phyloP scores from a whole-genome alignment of 805 yeast genomes.

The Maudiozyma serrabonitensis region DNA sequence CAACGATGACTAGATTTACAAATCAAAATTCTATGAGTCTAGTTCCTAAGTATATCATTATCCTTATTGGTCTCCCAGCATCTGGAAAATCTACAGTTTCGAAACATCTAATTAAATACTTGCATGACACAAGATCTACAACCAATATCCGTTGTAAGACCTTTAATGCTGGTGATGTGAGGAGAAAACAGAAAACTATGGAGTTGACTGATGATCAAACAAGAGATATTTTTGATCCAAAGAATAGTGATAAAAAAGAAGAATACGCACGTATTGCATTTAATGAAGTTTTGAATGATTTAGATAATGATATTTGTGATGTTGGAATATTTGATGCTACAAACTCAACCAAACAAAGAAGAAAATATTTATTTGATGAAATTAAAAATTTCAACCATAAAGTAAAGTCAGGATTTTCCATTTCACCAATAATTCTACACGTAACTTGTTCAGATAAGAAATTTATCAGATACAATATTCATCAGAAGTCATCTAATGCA shows the following conservation, averaged over 20 bases:
- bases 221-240: slow-evolving; percentile 35
- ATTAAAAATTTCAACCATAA: slow-evolving; percentile 14
- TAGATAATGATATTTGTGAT: slow-evolving; percentile 35
- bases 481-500: slow-evolving; percentile 50
- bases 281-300: slow-evolving; percentile 35
- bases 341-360: slow-evolving; percentile 40
- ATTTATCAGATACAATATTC: slow-evolving; percentile 50
- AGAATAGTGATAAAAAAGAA: slow-evolving; percentile 38
- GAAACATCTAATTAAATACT: slow-evolving; percentile 50
- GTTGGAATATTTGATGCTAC: slow-evolving; percentile 56
- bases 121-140: slow-evolving; percentile 27
- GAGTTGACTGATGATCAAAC: slow-evolving; percentile 25
- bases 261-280: slow-evolving; percentile 44
- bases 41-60: slow-evolving; percentile 44
- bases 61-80: slow-evolving; percentile 71
- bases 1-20: background rate
- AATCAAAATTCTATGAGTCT: background rate
- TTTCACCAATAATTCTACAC: slow-evolving; percentile 47
- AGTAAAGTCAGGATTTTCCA: slow-evolving; percentile 14
- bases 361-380: slow-evolving; percentile 23
- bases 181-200: slow-evolving; percentile 36
- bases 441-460: slow-evolving; percentile 46
- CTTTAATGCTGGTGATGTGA: slow-evolving; percentile 66
- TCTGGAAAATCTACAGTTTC: slow-evolving; percentile 69
- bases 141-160: slow-evolving; percentile 32